Evolutionary conservation across 306 rosid species (phyloP).

Genomic region (peach (Prunus persica)): DNA sequence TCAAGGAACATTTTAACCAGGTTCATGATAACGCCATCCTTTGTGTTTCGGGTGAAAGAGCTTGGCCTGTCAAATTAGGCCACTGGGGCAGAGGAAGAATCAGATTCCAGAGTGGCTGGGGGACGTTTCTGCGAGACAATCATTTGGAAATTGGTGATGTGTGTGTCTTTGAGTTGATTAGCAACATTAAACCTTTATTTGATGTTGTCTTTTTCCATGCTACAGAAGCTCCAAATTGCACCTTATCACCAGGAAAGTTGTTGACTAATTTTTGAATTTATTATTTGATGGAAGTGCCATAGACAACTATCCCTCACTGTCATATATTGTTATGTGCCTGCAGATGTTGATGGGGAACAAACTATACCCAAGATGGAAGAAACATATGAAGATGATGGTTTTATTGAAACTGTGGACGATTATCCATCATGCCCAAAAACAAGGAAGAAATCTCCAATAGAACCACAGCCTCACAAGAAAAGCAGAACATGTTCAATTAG

Average conservation of each 20-base stretch:
- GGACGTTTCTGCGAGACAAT: background rate
- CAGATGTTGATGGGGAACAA: background rate
- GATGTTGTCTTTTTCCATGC: background rate
- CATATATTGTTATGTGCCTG: background rate
- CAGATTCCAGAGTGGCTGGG: background rate
- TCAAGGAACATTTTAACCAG: background rate
- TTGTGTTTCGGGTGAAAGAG: background rate
- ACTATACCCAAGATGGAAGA: background rate
- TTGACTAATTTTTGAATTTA: background rate
- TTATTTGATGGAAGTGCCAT: background rate
- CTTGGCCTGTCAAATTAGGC: no score
- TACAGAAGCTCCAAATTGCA: background rate
- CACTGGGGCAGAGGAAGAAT: background rate
- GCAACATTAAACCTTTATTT: background rate
- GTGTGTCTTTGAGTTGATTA: slow-evolving; percentile 6
- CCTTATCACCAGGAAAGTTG: background rate
- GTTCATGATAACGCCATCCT: background rate
- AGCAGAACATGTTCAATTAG: background rate
- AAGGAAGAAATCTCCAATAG: background rate
- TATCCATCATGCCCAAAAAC: background rate
- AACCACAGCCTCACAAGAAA: background rate
- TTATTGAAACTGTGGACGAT: background rate
- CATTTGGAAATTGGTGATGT: background rate
- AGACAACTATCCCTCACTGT: background rate
- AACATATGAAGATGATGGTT: background rate